Evolutionary conservation across 2,329 filamentous ascomycete genomes (phyloP), one percentile per base, ranked within the genome.

Genomic region (Botrytis elliptica): DNA sequence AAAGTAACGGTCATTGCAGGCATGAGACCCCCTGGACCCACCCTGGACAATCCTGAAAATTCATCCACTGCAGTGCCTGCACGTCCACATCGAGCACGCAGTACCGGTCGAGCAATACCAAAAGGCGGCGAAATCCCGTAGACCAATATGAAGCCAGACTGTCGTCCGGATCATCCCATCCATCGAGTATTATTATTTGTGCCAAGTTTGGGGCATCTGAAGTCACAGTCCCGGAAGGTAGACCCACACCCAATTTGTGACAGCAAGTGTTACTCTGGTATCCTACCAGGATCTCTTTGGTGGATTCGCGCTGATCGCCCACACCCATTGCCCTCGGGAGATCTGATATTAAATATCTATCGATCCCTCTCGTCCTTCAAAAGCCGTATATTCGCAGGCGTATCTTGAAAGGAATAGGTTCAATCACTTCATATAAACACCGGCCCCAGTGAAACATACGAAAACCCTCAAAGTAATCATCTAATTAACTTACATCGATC

Each of bases 161-260:
- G 52, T 68, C 59, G 42, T 71, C 72, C 74, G 72, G 62, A 71
- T 71, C 74, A 77, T 77, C 76, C 75, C 77, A 78, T 71, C 77
- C 77, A 77, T 75, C 73, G 74, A 75, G 70, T 74, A 75, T 75
- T 57, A 71, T 72, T 70, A 70, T 72, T 77, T 76, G 74, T 77
- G 75, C 77, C 77, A 77, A 77, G 76, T 80, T 79, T 75, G 79
- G 77, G 78, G 78, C 79, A 80, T 79, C 77, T 75, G 71, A 78
- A 79, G 77, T 79, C 78, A 76, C 75, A 77, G 73, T 79, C 77
- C 77, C 73, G 76, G 76, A 74, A 74, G 40, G 70, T 73, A 76
- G 85, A 84, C 85, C 85, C 85, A 87, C 85, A 82, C 82, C 82
- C 82, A 86, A 85, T 86, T 86, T 87, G 85, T 87, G 85, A 87